phyloP scores from a whole-genome alignment of 495 filamentous ascomycete genomes.

The Neurospora sp. region DNA sequence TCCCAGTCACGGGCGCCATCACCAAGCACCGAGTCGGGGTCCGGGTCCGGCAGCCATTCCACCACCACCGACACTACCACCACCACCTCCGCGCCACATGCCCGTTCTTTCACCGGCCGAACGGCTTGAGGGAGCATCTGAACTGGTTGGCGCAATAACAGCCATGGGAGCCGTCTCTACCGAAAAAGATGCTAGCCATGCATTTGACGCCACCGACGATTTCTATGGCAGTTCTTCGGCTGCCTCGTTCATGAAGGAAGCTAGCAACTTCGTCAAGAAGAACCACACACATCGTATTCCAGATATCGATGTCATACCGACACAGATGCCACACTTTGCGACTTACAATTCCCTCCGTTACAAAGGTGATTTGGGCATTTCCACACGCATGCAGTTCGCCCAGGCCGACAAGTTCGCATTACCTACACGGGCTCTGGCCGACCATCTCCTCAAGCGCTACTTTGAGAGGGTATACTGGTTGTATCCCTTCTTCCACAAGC shows the following conservation, averaged over 20 bases:
- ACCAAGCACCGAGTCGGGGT: background rate
- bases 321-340: background rate
- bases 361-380: background rate
- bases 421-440: slow-evolving; percentile 34
- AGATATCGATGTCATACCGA: background rate
- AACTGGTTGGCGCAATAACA: slow-evolving; percentile 22
- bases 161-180: slow-evolving; percentile 27
- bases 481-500: slow-evolving; percentile 38
- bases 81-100: background rate
- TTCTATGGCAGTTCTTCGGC: slow-evolving; percentile 36
- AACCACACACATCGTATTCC: background rate
- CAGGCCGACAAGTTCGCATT: slow-evolving; percentile 15
- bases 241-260: slow-evolving; percentile 34
- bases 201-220: slow-evolving; percentile 22
- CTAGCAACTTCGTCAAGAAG: slow-evolving; percentile 21
- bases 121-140: slow-evolving; percentile 2
- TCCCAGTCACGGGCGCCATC: background rate
- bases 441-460: slow-evolving; percentile 34
- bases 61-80: background rate
- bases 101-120: background rate
- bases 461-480: slow-evolving; percentile 33
- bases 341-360: background rate
- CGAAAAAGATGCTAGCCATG: slow-evolving; percentile 15
- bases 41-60: background rate
- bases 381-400: background rate